Evolutionary conservation across 2,329 filamentous ascomycete genomes (phyloP).

Genomic region (Phaeosphaeria sp.): DNA sequence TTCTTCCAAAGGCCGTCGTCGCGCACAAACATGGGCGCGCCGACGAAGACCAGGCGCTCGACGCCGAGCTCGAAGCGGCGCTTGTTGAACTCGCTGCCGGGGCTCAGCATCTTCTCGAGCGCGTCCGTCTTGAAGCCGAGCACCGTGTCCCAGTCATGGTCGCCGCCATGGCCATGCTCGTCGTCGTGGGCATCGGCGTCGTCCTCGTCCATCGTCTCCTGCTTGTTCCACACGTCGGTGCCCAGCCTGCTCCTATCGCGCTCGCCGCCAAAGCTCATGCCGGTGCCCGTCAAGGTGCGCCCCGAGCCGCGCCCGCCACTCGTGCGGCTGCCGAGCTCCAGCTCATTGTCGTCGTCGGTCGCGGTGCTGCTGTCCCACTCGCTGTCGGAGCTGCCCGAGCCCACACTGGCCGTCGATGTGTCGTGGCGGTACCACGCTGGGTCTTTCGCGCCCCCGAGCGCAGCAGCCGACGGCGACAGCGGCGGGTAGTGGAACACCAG

Average conservation of each 20-base stretch:
- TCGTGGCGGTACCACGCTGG: constrained; percentile 48
- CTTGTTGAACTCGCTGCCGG: constrained; percentile 48
- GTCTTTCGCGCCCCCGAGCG: constrained; percentile 40
- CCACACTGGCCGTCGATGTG: constrained; percentile 44
- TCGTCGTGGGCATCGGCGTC: constrained; percentile 33
- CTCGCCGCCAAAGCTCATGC: constrained; percentile 27
- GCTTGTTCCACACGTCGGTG: constrained; percentile 37
- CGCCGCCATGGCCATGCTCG: constrained; percentile 27
- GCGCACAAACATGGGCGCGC: constrained; percentile 52
- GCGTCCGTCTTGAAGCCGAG: constrained; percentile 50
- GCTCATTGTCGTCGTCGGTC: constrained; percentile 42
- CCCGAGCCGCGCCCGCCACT: constrained; percentile 42
- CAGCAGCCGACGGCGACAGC: constrained; percentile 45
- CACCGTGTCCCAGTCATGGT: constrained; percentile 48
- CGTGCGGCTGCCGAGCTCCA: constrained; percentile 43
- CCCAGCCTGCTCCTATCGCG: constrained; percentile 35
- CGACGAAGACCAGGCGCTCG: constrained; percentile 49
- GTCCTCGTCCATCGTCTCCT: constrained; percentile 48
- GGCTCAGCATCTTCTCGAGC: constrained; percentile 50
- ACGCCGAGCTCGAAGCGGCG: constrained; percentile 49
- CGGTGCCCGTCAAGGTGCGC: constrained; percentile 32
- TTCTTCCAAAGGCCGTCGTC: constrained; percentile 52
- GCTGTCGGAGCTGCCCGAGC: constrained; percentile 41
- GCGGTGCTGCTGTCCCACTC: constrained; percentile 49
- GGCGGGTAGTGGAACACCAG: constrained; percentile 53